These are phyloP conservation scores for Phaeosphaeriaceae sp. DNA, from an alignment of 2,329 filamentous ascomycete genomes.

Conservation along the genomic window DNA sequence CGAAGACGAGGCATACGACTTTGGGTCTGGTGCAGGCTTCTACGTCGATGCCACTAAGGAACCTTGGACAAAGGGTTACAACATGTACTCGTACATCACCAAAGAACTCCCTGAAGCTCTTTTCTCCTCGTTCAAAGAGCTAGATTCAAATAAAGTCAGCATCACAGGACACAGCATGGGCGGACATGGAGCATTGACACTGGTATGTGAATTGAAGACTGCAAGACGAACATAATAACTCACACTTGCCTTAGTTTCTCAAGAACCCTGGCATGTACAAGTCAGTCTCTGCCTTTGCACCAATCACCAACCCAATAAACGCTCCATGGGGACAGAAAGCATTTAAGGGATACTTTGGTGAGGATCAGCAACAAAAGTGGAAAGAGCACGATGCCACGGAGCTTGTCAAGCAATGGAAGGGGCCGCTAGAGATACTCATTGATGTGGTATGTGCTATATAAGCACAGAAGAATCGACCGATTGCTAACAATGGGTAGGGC, in stretches of 20 bases:
- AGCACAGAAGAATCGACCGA: not conserved
- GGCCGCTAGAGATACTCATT: constrained; percentile 77
- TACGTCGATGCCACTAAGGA: constrained; percentile 84
- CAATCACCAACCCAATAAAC: constrained; percentile 82
- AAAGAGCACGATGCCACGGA: constrained; percentile 91
- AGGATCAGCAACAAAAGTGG: constrained; percentile 75
- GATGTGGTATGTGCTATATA: constrained; percentile 71
- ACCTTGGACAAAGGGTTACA: constrained; percentile 80
- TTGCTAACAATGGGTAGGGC: constrained; percentile 62
- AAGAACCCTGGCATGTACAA: constrained; percentile 91
- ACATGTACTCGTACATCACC: constrained; percentile 95
- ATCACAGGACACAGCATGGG: constrained; percentile 98
- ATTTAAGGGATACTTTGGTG: constrained; percentile 87
- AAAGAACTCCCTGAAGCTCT: constrained; percentile 81
- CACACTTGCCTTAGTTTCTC: constrained; percentile 64
- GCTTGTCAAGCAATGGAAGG: constrained; percentile 77
- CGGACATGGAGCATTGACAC: constrained; percentile 89
- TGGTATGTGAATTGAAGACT: constrained; percentile 54
- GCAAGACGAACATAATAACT: not conserved
- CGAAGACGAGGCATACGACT: constrained; percentile 89
- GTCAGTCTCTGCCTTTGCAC: constrained; percentile 87
- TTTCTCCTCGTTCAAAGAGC: constrained; percentile 71
- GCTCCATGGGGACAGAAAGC: constrained; percentile 97
- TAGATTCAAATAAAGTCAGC: constrained; percentile 75
- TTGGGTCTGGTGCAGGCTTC: constrained; percentile 90